These are phyloP conservation scores for Avena insularis DNA, from an alignment of 176 grass and related monocot species.

Conservation along the genomic window DNA sequence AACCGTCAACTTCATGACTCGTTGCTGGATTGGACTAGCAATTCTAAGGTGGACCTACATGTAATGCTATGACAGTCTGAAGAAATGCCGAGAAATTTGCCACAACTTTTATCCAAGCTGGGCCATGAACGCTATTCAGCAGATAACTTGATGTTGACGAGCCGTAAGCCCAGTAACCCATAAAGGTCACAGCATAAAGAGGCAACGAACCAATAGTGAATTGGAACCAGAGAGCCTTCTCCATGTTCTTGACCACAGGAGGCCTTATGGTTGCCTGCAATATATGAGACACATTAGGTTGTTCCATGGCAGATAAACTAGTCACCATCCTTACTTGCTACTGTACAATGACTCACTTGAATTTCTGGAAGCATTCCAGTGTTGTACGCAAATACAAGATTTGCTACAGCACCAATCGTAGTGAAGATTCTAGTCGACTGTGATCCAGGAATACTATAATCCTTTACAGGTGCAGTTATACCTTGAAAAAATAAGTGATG, in stretches of 20 bases:
- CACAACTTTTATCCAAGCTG: constrained; percentile 72
- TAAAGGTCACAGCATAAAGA: constrained; percentile 80
- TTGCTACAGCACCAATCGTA: constrained; percentile 79
- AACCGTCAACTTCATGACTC: not conserved
- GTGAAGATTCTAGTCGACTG: constrained; percentile 61
- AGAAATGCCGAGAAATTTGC: constrained; percentile 84
- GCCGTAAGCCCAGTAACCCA: constrained; percentile 96
- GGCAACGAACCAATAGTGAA: constrained; percentile 77
- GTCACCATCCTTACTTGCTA: not conserved
- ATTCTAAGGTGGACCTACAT: constrained; percentile 50
- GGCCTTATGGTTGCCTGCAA: constrained; percentile 86
- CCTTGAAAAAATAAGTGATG: constrained; percentile 51
- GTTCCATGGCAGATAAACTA: constrained; percentile 22
- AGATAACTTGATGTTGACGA: constrained; percentile 86
- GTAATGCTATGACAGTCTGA: constrained; percentile 86
- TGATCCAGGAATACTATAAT: constrained; percentile 78
- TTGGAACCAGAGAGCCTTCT: constrained; percentile 94
- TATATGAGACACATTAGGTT: constrained; percentile 3
- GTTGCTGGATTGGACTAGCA: not conserved
- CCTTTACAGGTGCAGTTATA: constrained; percentile 52
- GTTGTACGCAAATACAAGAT: constrained; percentile 95
- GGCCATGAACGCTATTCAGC: constrained; percentile 72
- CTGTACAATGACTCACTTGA: constrained; percentile 55
- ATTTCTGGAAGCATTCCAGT: constrained; percentile 98
- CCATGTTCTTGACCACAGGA: constrained; percentile 93